Percentiles rank a stretch among this genome's conserved stretches.
Conservation (phyloP, 306 rosid genomes). For the Hylodesmum podocarpum region DNA sequence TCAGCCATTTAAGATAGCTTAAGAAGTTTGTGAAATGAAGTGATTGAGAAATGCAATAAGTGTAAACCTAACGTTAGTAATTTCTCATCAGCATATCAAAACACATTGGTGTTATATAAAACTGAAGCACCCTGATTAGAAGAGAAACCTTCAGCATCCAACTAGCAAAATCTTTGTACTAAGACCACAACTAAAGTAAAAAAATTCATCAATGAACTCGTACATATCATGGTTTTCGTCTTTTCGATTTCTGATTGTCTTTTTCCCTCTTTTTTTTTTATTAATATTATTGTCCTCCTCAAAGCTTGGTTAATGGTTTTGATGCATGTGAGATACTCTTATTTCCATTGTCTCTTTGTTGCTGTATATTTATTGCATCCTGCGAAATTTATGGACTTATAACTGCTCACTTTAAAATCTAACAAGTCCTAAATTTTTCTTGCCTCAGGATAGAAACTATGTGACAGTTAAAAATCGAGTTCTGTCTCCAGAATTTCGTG, state of each 20-base stretch:
- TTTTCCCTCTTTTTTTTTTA: not conserved
- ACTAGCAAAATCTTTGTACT: not conserved
- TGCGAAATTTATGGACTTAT: not conserved
- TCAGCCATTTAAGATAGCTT: not conserved
- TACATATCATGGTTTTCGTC: not conserved
- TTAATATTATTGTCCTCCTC: not conserved
- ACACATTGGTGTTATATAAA: not conserved
- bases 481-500: conserved; percentile 90
- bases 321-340: conserved; percentile 16
- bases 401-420: conserved; percentile 9
- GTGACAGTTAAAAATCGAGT: conserved; percentile 79
- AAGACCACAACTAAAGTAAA: not conserved
- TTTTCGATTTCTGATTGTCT: not conserved
- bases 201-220: not conserved
- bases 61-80: not conserved
- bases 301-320: conserved; percentile 1
- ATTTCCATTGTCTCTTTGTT: not conserved
- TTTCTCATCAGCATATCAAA: not conserved
- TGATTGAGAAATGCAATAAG: not conserved
- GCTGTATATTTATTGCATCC: conserved; percentile 19
- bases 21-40: not conserved
- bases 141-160: not conserved
- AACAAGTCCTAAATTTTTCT: conserved; percentile 26
- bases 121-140: not conserved
- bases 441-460: conserved; percentile 79